Evolutionary conservation across 2,329 filamentous ascomycete genomes (phyloP).

Genomic region (Davidsoniella virescens): DNA sequence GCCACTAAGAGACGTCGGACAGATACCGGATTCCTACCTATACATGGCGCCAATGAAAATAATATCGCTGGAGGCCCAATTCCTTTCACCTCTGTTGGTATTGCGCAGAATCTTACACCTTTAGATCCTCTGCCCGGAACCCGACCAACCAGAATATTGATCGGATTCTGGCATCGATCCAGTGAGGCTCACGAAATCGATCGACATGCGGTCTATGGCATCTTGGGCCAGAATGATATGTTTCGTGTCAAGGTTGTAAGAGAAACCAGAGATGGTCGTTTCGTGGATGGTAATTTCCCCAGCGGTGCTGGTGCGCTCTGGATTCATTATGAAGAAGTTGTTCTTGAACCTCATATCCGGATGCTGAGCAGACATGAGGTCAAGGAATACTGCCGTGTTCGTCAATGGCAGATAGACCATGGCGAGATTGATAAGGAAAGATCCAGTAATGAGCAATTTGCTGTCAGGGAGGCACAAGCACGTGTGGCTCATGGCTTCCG

Average conservation of each 20-base stretch:
- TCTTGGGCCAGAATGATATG: constrained; percentile 46
- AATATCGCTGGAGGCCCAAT: background rate
- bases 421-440: constrained; percentile 34
- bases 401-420: constrained; percentile 39
- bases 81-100: constrained; percentile 9
- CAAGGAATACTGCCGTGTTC: constrained; percentile 47
- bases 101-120: constrained; percentile 9
- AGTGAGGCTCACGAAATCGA: constrained; percentile 29
- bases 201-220: constrained; percentile 47
- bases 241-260: constrained; percentile 46
- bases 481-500: constrained; percentile 23
- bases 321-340: constrained; percentile 46
- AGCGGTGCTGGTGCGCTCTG: constrained; percentile 42
- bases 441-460: constrained; percentile 32
- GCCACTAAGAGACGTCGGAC: constrained; percentile 12
- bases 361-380: constrained; percentile 36
- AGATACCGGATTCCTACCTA: constrained; percentile 11
- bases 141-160: constrained; percentile 38
- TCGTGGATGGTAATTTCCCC: constrained; percentile 43
- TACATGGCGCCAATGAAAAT: background rate
- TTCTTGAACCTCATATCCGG: constrained; percentile 39
- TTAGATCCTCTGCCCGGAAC: constrained; percentile 33
- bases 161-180: constrained; percentile 44
- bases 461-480: constrained; percentile 33
- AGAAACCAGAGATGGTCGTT: constrained; percentile 43